Base-by-base conservation (phyloP, 2,329 filamentous ascomycete species). In the Rutstroemia sp. region DNA sequence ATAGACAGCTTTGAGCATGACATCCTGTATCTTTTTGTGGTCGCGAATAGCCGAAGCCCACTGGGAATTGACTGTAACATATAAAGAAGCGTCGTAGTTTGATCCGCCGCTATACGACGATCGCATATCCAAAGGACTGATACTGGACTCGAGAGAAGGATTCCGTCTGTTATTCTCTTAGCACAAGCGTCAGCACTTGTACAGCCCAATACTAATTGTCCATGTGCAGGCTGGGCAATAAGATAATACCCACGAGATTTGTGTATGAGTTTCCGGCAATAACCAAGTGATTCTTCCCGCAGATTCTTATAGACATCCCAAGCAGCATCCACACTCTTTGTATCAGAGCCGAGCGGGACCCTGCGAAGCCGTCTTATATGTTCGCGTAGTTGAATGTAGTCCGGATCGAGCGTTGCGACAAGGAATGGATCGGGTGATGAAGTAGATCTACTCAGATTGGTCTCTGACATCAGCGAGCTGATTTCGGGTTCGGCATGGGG, bases 231-330 rank as follows among this genome's bases (percentile, higher is more conserved):
- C 12, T 34, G 14, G 16, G 42, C 3, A 27, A 19, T 14, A 25
- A 16, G n/a, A 14, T 4, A 21, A 27, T n/a, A 64, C 57, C 66
- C 69, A 60, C 74, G 68, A 54, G 74, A 73, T 17, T 75, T 75
- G 4, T 71, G 68, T 7, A 76, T 63, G 10, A 77, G 68, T 19
- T 67, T 65, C 49, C 68, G 67, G 51, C 75, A 77, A n/a, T 76
- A 63, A 1, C 66, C 65, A n/a, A 70, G 57, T 56, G 73, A 74
- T 52, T 69, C 69, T 1, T 75, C 73, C 54, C 68, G 72, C 48
- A 74, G 61, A 59, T 72, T 77, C 52, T 63, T 61, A 48, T 77
- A 78, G 6, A 75, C 70, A 23, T 74, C 73, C 61, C 73, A 78
- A 5, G 72, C 73, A 3, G 69, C 67, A 56, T 78, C 77, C 16